Conservation (phyloP, 2,329 filamentous ascomycete species). For the Colletotrichum sp. region DNA sequence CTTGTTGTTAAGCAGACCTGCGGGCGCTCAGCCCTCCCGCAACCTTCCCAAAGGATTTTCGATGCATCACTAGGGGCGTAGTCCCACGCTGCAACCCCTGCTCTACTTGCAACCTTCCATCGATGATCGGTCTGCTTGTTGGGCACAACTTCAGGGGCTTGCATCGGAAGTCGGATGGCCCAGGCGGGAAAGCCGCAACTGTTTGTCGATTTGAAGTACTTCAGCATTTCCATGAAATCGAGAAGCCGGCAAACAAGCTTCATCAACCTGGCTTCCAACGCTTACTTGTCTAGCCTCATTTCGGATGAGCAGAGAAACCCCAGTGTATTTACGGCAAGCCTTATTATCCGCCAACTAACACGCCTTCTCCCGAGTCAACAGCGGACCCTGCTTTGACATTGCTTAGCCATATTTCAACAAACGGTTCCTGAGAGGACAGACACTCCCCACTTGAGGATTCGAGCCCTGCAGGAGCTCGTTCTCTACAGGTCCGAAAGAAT, state of each 20-base stretch:
- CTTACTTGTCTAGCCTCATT: not conserved
- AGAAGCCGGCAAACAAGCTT: not conserved
- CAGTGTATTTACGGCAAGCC: not conserved
- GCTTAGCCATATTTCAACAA: not conserved
- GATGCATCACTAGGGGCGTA: not conserved
- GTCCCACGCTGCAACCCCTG: conserved; percentile 1
- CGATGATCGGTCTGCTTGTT: not conserved
- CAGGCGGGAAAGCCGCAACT: not conserved
- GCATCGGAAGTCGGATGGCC: not conserved
- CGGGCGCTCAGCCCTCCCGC: conserved; percentile 2
- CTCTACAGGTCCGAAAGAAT: not conserved
- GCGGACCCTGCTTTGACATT: not conserved
- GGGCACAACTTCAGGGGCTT: not conserved
- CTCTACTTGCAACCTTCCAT: not conserved
- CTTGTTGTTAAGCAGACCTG: not conserved
- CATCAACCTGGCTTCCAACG: not conserved
- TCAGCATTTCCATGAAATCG: not conserved
- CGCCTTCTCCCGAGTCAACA: not conserved
- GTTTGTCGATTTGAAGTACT: not conserved
- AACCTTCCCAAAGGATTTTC: conserved; percentile 14
- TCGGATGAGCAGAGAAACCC: not conserved
- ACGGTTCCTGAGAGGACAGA: not conserved
- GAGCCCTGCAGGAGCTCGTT: not conserved
- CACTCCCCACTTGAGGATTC: not conserved
- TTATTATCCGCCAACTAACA: not conserved